These are phyloP conservation scores for Lactifluus echinatus DNA, from an alignment of 768 basidiomycete species.

Conservation along the genomic window DNA sequence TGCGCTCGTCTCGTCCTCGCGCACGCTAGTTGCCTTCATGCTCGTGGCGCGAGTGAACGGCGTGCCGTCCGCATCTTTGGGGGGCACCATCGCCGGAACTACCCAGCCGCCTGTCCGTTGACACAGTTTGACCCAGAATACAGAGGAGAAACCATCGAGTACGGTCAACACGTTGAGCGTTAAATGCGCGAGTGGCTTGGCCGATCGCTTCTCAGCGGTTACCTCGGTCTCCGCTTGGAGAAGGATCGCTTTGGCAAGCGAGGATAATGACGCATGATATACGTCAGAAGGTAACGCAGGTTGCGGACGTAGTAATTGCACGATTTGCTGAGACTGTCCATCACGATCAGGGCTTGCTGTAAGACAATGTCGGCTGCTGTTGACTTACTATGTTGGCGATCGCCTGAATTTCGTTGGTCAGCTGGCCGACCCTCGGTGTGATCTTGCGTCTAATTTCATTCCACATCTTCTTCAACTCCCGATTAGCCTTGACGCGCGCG, in stretches of 20 bases:
- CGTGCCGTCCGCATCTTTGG: constrained; percentile 40
- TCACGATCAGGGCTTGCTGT: constrained; percentile 20
- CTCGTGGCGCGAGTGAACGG: constrained; percentile 37
- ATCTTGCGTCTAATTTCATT: constrained; percentile 65
- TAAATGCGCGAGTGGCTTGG: constrained; percentile 73
- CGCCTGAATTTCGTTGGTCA: constrained; percentile 59
- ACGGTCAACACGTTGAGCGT: constrained; percentile 56
- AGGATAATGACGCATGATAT: constrained; percentile 73
- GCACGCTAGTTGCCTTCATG: constrained; percentile 49
- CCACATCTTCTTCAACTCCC: constrained; percentile 51
- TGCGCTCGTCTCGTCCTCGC: constrained; percentile 46
- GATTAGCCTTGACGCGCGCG: constrained; percentile 52
- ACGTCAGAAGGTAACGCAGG: constrained; percentile 30
- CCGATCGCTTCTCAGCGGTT: constrained; percentile 77
- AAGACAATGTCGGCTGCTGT: constrained; percentile 9
- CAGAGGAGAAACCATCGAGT: constrained; percentile 50
- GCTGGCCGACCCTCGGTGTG: constrained; percentile 79
- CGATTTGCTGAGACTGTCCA: constrained; percentile 34
- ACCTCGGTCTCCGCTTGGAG: constrained; percentile 93
- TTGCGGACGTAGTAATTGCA: constrained; percentile 33
- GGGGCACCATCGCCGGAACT: constrained; percentile 55
- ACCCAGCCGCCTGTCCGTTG: constrained; percentile 88
- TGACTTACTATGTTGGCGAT: constrained; percentile 58
- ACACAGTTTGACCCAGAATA: constrained; percentile 79
- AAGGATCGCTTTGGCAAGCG: constrained; percentile 82